phyloP scores from a whole-genome alignment of 257 asterid genomes.

The Primulina tabacum region DNA sequence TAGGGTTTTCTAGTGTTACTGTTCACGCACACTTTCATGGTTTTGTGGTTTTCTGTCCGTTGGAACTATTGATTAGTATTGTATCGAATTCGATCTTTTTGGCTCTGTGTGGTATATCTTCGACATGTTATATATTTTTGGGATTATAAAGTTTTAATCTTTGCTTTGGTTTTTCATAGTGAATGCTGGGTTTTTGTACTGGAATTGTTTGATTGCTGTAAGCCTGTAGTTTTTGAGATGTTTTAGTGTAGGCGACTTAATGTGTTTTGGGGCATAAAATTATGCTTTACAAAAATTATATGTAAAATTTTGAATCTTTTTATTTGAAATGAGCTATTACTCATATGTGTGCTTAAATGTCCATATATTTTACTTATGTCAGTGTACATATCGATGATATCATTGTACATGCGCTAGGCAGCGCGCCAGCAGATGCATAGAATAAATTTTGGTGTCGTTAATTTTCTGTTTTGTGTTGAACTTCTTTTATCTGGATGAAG shows the following conservation, averaged over 20 bases:
- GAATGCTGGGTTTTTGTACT: conserved; percentile 3
- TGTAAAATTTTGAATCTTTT: too few relatives aligned
- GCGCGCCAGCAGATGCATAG: too few relatives aligned
- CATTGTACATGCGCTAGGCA: too few relatives aligned
- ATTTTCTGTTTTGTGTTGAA: neutral
- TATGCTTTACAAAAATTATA: neutral
- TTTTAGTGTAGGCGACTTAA: neutral
- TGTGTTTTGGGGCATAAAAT: neutral
- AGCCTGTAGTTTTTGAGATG: neutral
- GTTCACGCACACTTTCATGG: conserved; percentile 18
- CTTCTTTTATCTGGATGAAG: neutral
- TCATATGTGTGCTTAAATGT: neutral
- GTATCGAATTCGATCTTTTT: conserved; percentile 12
- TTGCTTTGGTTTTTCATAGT: conserved; percentile 16
- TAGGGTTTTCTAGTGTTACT: conserved; percentile 36
- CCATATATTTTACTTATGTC: neutral
- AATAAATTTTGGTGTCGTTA: too few relatives aligned
- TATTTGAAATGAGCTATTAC: neutral
- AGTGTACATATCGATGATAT: too few relatives aligned
- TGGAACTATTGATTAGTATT: conserved; percentile 4
- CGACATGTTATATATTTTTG: conserved; percentile 22
- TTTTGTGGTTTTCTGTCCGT: conserved; percentile 5
- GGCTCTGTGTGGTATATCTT: conserved; percentile 6
- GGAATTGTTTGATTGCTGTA: neutral
- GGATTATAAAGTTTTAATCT: neutral